Base-by-base conservation (phyloP, 108 stramenopile genomes). In the Thalassiosira profunda region DNA sequence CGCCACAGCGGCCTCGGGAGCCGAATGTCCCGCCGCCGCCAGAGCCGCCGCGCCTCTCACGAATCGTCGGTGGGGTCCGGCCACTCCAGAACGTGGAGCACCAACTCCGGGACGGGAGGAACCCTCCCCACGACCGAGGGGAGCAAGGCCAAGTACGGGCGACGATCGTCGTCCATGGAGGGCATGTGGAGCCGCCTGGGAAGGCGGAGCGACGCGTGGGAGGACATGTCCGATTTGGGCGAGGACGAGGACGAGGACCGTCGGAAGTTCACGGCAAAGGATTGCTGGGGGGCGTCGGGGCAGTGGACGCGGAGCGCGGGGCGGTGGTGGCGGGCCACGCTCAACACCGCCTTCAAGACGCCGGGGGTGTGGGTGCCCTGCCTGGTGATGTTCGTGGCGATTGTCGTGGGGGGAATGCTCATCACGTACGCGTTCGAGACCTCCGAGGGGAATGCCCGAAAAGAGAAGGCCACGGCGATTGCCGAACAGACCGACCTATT, bases 401-500 rank as follows among this genome's bases (percentile, higher is more conserved):
- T 49, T 7, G 57, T 42, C 14, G 62, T 18, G 0, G 14, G 30
- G 21, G 62, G 62, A 2, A 11, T 33, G 15, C 49, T 64, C 6
- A 35, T 70, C 11, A 35, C 37, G 8, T 41, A 54, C 30, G 49
- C 35, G 9, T 70, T 70, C 35, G 62, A 63, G 11, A 10, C 11
- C 2, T 61, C 61, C 51, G 63, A 51, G 25, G 48, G 48, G 4
- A 31, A 70, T 18, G 21, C 47, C 26, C 62, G 68, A 6, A 46
- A 33, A 14, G 20, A 58, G 11, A 25, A 9, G 8, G 71, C 71
- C 3, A 56, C 20, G 15, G 35, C 59, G 1, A 29, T 72, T 17
- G 71, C 71, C 9, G 40, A 66, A 58, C 47, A 66, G 20, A 72
- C 71, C 3, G 71, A 67, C 28, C 37, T 43, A 17, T 66, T 66